Conservation (phyloP, 176 grass and related monocot genomes). For the Raddia distichophylla region DNA sequence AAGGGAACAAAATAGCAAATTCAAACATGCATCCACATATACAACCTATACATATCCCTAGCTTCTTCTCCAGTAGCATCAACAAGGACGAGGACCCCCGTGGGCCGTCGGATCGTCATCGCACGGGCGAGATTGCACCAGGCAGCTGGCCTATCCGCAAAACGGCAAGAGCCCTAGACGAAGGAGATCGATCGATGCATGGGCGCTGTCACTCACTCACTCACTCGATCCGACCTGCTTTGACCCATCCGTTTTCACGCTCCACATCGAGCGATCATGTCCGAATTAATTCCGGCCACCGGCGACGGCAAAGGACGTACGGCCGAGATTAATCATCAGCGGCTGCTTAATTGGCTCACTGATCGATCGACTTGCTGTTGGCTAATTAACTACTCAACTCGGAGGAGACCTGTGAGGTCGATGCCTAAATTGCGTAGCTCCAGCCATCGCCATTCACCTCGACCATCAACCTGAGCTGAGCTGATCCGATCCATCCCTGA, state of each 20-base stretch:
- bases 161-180: neutral
- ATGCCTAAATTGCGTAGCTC: neutral
- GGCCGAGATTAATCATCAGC: neutral
- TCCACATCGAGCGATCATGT: neutral
- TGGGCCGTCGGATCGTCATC: neutral
- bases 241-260: neutral
- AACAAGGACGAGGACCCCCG: neutral
- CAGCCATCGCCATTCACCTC: slow-evolving; percentile 6
- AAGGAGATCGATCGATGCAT: neutral
- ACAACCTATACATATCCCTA: neutral
- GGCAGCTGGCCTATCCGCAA: neutral
- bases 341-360: neutral
- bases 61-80: neutral
- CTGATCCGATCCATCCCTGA: neutral
- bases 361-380: neutral
- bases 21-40: neutral
- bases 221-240: neutral
- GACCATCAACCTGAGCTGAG: neutral
- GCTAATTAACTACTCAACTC: neutral
- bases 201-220: too few species aligned
- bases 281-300: neutral
- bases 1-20: neutral
- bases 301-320: neutral
- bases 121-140: neutral
- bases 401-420: slow-evolving; percentile 8